Conservation (phyloP, 1,284 basidiomycete species). For the Amylostereum chailletii region DNA sequence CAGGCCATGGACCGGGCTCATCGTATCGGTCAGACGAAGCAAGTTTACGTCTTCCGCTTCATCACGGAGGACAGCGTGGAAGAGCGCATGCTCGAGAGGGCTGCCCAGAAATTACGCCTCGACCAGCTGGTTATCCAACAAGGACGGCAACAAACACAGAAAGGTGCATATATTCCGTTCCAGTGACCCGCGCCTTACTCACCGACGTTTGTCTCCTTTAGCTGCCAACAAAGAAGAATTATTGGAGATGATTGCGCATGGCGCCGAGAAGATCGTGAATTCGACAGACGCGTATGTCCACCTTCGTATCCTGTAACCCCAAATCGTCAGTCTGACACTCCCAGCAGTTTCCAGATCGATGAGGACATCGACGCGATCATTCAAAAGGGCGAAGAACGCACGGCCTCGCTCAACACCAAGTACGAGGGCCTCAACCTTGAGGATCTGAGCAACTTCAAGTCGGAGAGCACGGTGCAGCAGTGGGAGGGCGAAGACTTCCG, state of each 20-base stretch:
- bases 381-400: conserved; percentile 84
- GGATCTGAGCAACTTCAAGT: conserved; percentile 95
- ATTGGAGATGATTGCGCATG: conserved; percentile 97
- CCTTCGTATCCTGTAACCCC: conserved; percentile 1
- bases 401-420: conserved; percentile 83
- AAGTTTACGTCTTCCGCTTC: conserved; percentile 97
- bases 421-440: conserved; percentile 92
- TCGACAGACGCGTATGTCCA: conserved; percentile 49
- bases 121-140: conserved; percentile 99
- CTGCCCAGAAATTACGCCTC: conserved; percentile 92
- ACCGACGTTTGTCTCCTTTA: conserved; percentile 14
- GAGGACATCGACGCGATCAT: conserved; percentile 97
- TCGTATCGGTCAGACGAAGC: conserved; percentile 97
- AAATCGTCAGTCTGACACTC: background rate
- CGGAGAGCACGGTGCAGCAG: conserved; percentile 80
- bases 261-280: conserved; percentile 95
- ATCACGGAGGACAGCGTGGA: conserved; percentile 97
- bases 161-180: conserved; percentile 32
- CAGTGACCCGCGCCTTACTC: too few relatives aligned
- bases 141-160: conserved; percentile 68
- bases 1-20: conserved; percentile 99
- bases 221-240: conserved; percentile 95
- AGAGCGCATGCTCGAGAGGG: conserved; percentile 94
- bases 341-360: conserved; percentile 65
- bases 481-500: conserved; percentile 98